A percentile compares a stretch with the other conserved stretches of the same genome.
These are phyloP conservation scores for Globisporangium carolinianum DNA, from an alignment of 352 stramenopile genomes.

Conservation along the genomic window DNA sequence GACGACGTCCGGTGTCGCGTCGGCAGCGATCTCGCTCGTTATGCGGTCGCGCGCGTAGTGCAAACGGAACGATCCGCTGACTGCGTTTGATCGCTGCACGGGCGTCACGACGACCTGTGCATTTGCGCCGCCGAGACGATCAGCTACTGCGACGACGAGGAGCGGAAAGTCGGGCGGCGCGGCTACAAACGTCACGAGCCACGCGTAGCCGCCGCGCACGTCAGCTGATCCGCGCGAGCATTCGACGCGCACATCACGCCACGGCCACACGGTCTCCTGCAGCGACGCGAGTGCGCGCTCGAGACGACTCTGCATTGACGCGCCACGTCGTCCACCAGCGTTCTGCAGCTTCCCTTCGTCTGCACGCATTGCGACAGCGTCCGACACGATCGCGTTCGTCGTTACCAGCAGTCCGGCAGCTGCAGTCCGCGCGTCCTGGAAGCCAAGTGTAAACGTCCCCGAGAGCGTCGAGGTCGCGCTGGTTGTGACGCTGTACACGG, in stretches of 20 bases:
- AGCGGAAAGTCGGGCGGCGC: constrained; percentile 19
- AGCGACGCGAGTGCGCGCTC: constrained; percentile 6
- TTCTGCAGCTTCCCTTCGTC: constrained; percentile 23
- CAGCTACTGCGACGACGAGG: constrained; percentile 9
- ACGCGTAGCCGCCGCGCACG: constrained; percentile 8
- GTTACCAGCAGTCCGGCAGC: constrained; percentile 5
- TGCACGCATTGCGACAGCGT: constrained; percentile 23
- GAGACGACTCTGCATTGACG: constrained; percentile 26
- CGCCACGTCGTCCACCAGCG: constrained; percentile 18
- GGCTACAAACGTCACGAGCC: constrained; percentile 24
- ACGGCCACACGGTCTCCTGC: background rate
- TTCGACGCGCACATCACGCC: constrained; percentile 2
- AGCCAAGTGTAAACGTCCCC: constrained; percentile 21
- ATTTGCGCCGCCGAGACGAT: constrained; percentile 4
- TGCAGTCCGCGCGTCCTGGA: constrained; percentile 9
- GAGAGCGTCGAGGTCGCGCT: constrained; percentile 3
- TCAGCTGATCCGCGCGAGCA: constrained; percentile 9
- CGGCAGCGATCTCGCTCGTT: constrained; percentile 4
- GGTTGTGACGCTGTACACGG: constrained; percentile 20
- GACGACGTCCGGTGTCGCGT: constrained; percentile 3
- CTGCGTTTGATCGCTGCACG: constrained; percentile 11
- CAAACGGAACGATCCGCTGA: constrained; percentile 17
- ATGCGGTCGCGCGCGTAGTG: constrained; percentile 1
- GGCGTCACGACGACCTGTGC: constrained; percentile 6
- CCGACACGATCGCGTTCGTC: constrained; percentile 18